phyloP scores from a whole-genome alignment of 225 moss, liverwort and hornwort species.

The Takakia lepidozioides region DNA sequence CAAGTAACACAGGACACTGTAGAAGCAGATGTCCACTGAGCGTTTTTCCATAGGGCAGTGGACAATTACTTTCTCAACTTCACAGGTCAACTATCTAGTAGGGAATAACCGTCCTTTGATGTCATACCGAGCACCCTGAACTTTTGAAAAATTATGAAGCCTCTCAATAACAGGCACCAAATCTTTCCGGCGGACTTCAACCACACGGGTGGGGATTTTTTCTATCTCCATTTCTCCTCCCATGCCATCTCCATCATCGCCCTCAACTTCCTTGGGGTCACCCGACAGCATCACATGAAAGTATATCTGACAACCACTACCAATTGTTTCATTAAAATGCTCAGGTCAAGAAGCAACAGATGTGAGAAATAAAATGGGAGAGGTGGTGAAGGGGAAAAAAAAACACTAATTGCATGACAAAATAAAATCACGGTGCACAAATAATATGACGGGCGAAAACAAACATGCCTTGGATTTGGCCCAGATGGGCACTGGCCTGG shows the following conservation, averaged over 20 bases:
- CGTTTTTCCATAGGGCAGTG: no score
- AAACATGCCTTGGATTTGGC: constrained; percentile 73
- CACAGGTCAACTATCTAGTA: no score
- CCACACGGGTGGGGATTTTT: constrained; percentile 64
- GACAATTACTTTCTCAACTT: no score
- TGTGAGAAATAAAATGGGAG: no score
- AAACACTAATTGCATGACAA: no score
- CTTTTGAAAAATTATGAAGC: constrained; percentile 71
- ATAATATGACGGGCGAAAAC: background rate
- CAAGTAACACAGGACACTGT: no score
- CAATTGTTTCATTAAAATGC: background rate
- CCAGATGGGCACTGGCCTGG: constrained; percentile 88
- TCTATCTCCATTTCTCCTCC: constrained; percentile 87
- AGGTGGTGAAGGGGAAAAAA: no score
- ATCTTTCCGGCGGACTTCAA: constrained; percentile 90
- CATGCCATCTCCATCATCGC: constrained; percentile 33
- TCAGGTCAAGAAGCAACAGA: no score
- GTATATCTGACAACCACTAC: constrained; percentile 47
- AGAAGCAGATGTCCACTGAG: no score
- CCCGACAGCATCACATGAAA: constrained; percentile 72
- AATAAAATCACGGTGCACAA: background rate
- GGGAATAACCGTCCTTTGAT: no score
- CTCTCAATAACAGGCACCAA: constrained; percentile 91
- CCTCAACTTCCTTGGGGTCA: constrained; percentile 26
- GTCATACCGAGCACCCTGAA: constrained; percentile 73